Evolutionary conservation across 768 basidiomycete genomes (phyloP).

Genomic region (Punctularia strigosozonata): DNA sequence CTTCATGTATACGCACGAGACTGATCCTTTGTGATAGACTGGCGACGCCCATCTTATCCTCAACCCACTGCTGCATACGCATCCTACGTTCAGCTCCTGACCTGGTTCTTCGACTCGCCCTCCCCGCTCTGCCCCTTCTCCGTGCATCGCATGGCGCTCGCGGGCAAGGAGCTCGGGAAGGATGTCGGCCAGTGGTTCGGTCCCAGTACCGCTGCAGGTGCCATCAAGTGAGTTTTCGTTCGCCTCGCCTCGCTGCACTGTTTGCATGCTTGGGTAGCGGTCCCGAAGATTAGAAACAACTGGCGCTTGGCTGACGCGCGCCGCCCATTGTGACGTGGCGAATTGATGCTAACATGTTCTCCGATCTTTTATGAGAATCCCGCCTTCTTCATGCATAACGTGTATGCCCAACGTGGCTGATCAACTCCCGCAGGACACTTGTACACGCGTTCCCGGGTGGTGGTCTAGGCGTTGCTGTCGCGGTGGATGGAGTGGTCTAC

Average conservation of each 20-base stretch:
- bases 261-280: no score
- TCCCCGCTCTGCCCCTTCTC: constrained; percentile 79
- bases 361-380: no score
- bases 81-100: constrained; percentile 81
- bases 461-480: constrained; percentile 70
- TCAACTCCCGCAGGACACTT: constrained; percentile 69
- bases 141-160: constrained; percentile 91
- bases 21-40: constrained; percentile 55
- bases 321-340: no score
- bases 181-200: constrained; percentile 98
- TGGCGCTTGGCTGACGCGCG: no score
- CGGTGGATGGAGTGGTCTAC: constrained; percentile 74
- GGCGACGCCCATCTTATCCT: constrained; percentile 63
- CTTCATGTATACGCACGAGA: not conserved
- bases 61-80: constrained; percentile 58
- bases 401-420: no score
- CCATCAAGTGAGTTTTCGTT: constrained; percentile 55
- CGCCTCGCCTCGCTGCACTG: no score
- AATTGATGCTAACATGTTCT: no score
- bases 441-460: constrained; percentile 72
- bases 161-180: constrained; percentile 90
- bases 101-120: constrained; percentile 93
- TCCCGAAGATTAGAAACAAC: no score
- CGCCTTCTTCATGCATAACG: no score
- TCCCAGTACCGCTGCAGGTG: constrained; percentile 93